Percentiles rank a stretch among this genome's conserved stretches.
Evolutionary conservation across 2,329 filamentous ascomycete species (phyloP).

Genomic region (Colletotrichum caudatum): DNA sequence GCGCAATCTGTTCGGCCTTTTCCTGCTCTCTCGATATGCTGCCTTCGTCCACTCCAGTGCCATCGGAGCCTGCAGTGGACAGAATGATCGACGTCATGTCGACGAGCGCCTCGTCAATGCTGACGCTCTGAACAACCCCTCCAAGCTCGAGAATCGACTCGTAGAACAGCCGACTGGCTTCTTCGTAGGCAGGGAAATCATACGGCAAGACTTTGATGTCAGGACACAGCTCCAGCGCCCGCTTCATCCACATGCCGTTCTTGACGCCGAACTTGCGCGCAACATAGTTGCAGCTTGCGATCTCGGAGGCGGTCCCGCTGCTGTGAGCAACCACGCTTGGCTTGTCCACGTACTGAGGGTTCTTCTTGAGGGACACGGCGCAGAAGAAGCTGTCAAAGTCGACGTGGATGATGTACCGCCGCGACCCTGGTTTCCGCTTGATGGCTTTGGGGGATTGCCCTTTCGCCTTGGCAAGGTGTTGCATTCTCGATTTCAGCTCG

Average conservation of each 20-base stretch:
- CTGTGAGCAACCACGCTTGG: constrained; percentile 93
- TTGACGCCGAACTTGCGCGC: constrained; percentile 88
- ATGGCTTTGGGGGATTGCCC: constrained; percentile 56
- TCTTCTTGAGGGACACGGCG: constrained; percentile 84
- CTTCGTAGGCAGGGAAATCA: constrained; percentile 94
- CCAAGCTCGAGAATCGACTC: constrained; percentile 82
- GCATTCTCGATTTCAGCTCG: constrained; percentile 89
- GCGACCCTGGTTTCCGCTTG: constrained; percentile 69
- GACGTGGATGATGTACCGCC: constrained; percentile 91
- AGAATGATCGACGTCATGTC: constrained; percentile 82
- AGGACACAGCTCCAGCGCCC: constrained; percentile 84
- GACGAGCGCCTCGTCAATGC: constrained; percentile 92
- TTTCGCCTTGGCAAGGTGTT: constrained; percentile 81
- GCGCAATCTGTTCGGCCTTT: constrained; percentile 79
- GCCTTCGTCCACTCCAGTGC: constrained; percentile 72
- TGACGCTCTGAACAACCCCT: constrained; percentile 93
- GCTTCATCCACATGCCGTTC: constrained; percentile 99
- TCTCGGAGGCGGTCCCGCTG: constrained; percentile 86
- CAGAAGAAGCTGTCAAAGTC: constrained; percentile 99
- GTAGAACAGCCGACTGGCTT: constrained; percentile 90
- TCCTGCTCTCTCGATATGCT: constrained; percentile 83
- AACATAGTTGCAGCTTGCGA: constrained; percentile 96
- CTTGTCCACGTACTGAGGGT: constrained; percentile 80
- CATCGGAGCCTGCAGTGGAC: constrained; percentile 73
- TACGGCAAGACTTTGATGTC: constrained; percentile 92